Conservation (phyloP, 2,329 filamentous ascomycete genomes). For the Penicillium sclerotigenum region DNA sequence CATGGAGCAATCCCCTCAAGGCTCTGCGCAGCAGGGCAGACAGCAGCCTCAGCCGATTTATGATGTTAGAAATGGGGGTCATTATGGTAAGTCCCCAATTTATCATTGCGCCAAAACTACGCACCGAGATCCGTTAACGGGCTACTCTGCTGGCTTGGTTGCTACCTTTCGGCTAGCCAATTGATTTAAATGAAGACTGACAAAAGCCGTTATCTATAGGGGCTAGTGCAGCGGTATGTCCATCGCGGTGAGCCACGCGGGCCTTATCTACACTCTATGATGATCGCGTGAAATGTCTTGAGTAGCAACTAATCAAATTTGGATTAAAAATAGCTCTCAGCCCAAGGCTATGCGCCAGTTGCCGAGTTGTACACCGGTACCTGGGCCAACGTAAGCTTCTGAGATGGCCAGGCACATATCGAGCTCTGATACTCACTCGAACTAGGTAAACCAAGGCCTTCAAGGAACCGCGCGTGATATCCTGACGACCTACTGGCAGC, state of each 20-base stretch:
- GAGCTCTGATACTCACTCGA: conserved; percentile 21
- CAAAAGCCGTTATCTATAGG: conserved; percentile 43
- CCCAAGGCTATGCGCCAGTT: conserved; percentile 81
- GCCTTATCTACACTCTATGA: not conserved
- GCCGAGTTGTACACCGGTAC: conserved; percentile 88
- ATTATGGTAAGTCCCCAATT: conserved; percentile 62
- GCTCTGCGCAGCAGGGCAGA: conserved; percentile 57
- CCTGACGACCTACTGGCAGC: conserved; percentile 98
- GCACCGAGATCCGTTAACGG: not conserved
- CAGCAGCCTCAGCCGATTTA: conserved; percentile 66
- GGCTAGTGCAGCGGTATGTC: conserved; percentile 65
- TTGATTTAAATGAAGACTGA: conserved; percentile 9
- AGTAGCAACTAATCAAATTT: conserved; percentile 20
- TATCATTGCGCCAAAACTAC: not conserved
- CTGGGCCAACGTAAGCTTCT: conserved; percentile 79
- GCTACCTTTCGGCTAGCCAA: not conserved
- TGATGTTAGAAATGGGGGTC: conserved; percentile 69
- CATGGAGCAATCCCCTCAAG: conserved; percentile 58
- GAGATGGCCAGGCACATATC: not conserved
- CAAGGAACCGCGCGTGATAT: conserved; percentile 93
- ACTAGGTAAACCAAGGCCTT: conserved; percentile 88
- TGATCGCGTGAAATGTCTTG: not conserved
- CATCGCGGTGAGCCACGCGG: not conserved
- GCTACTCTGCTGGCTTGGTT: not conserved
- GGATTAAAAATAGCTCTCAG: conserved; percentile 63